These are phyloP conservation scores for Podaxis mareebaensis DNA, from an alignment of 768 basidiomycete species.

Conservation along the genomic window DNA sequence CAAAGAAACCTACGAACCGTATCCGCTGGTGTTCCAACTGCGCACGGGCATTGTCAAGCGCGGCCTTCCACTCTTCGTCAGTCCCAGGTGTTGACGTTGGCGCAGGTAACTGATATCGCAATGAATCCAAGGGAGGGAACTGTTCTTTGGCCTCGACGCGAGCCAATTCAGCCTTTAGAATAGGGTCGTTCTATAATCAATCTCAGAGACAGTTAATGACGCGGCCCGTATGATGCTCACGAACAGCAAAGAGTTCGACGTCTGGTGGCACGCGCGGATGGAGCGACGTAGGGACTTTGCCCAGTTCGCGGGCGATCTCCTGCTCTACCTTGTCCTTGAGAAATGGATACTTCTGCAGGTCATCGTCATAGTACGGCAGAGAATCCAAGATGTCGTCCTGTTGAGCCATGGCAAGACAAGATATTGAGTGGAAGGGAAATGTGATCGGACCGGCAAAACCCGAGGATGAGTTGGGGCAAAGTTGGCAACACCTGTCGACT, in stretches of 20 bases:
- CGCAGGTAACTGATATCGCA: constrained; percentile 73
- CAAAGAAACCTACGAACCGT: constrained; percentile 46
- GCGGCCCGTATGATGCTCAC: constrained; percentile 35
- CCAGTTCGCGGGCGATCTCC: constrained; percentile 69
- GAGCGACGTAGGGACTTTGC: constrained; percentile 55
- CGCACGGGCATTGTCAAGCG: constrained; percentile 74
- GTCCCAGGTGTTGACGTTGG: constrained; percentile 62
- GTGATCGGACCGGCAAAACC: constrained; percentile 34
- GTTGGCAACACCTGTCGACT: constrained; percentile 15
- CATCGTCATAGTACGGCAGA: constrained; percentile 93
- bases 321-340: constrained; percentile 75
- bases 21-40: constrained; percentile 86
- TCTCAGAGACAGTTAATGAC: constrained; percentile 2
- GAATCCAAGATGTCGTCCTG: constrained; percentile 67
- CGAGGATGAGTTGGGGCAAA: constrained; percentile 23
- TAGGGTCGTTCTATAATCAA: constrained; percentile 55
- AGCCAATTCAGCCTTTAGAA: constrained; percentile 71
- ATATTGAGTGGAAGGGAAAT: constrained; percentile 1
- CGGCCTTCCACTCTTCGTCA: constrained; percentile 75
- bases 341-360: constrained; percentile 73
- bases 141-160: constrained; percentile 72
- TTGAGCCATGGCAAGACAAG: constrained; percentile 8
- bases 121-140: constrained; percentile 65
- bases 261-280: constrained; percentile 75
- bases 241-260: constrained; percentile 66